Evolutionary conservation across 202 grass and related monocot species (phyloP).

Genomic region (Schoenoplectus tabernaemontani): DNA sequence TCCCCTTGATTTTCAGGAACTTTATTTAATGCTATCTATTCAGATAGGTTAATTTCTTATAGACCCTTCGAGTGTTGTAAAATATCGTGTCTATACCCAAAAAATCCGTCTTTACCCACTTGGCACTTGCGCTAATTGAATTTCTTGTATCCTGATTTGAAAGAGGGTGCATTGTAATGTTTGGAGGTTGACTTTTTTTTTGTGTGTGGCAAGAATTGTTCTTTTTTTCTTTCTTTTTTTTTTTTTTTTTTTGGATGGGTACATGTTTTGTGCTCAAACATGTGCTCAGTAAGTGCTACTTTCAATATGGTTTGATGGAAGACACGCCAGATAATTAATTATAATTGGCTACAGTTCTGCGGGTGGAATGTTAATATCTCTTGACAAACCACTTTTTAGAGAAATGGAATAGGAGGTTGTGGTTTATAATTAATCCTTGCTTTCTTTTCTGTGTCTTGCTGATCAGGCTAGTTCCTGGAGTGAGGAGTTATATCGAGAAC

Average conservation of each 20-base stretch:
- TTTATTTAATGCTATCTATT: conserved; percentile 13
- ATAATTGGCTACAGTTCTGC: background rate
- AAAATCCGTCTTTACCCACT: too few relatives aligned
- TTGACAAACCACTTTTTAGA: background rate
- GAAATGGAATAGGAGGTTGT: background rate
- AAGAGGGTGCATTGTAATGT: background rate
- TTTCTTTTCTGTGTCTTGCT: background rate
- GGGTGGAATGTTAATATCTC: background rate
- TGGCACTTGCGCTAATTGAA: background rate
- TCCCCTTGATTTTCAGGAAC: background rate
- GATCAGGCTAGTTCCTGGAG: conserved; percentile 66
- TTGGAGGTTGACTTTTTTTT: background rate
- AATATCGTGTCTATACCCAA: background rate
- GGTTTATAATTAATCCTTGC: background rate
- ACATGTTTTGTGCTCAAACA: too few relatives aligned
- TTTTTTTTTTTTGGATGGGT: background rate
- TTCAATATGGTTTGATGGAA: background rate
- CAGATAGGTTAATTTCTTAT: background rate
- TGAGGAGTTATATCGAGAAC: conserved; percentile 57
- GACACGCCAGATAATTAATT: background rate
- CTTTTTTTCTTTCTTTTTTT: too few relatives aligned
- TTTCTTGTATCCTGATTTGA: background rate
- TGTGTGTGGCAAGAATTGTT: too few relatives aligned
- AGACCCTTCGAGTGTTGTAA: background rate
- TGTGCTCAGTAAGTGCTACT: too few relatives aligned